phyloP scores from a whole-genome alignment of 352 stramenopile genomes.

The Pythium insidiosum region DNA sequence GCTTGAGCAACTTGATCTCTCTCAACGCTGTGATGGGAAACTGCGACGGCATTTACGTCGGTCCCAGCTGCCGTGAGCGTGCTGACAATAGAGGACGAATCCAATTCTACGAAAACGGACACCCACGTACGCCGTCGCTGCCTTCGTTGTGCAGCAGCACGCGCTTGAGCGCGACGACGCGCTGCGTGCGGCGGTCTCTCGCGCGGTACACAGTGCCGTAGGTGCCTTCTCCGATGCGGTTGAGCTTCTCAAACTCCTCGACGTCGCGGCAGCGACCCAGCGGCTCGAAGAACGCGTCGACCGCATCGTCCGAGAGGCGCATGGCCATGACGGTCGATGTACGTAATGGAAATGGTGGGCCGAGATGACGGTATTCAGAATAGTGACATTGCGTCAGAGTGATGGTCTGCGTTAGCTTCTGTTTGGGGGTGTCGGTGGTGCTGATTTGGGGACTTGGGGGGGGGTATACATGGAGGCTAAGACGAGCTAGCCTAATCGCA shows the following conservation, averaged over 20 bases:
- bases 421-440: no score
- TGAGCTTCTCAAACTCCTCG: constrained; percentile 67
- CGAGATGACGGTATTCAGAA: no score
- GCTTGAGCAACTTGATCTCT: constrained; percentile 71
- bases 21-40: constrained; percentile 75
- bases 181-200: constrained; percentile 39
- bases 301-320: no score
- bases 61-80: no score
- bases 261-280: constrained; percentile 45
- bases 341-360: no score
- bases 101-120: no score
- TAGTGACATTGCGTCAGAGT: no score
- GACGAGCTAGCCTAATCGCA: no score
- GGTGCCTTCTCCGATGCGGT: constrained; percentile 75
- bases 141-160: constrained; percentile 89
- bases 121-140: constrained; percentile 81
- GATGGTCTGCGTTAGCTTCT: no score
- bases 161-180: constrained; percentile 88
- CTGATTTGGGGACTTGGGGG: no score
- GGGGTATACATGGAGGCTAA: no score
- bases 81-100: neutral
- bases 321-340: no score
- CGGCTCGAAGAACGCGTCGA: constrained; percentile 31
- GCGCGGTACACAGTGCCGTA: constrained; percentile 90
- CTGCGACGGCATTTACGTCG: constrained; percentile 9